Percentiles rank a stretch among this genome's conserved stretches.
These are phyloP conservation scores for Letharia columbiana DNA, from an alignment of 495 filamentous ascomycete species.

Conservation along the genomic window DNA sequence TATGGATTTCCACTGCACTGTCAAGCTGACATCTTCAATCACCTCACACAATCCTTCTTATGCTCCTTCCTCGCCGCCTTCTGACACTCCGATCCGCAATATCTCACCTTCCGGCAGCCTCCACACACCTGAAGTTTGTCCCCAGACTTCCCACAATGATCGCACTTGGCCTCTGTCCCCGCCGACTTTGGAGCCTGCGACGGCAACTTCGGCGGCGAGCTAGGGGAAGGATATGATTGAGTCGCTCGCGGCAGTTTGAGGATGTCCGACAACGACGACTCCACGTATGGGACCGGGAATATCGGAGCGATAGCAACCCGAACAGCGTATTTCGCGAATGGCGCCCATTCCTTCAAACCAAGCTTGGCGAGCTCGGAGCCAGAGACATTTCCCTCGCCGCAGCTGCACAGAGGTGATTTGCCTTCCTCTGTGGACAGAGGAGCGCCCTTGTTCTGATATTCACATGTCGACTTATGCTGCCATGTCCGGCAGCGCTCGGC, in stretches of 20 bases:
- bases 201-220: not conserved
- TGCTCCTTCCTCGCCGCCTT: constrained; percentile 24
- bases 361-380: constrained; percentile 25
- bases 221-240: not conserved
- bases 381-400: constrained; percentile 29
- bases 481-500: constrained; percentile 49
- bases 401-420: constrained; percentile 29
- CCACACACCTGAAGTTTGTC: constrained; percentile 19
- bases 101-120: constrained; percentile 19
- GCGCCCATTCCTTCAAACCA: constrained; percentile 26
- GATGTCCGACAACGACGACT: constrained; percentile 17
- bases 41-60: constrained; percentile 18
- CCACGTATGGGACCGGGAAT: constrained; percentile 30
- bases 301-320: constrained; percentile 31
- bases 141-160: constrained; percentile 5
- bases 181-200: not conserved
- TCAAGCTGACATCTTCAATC: not conserved
- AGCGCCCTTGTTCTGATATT: constrained; percentile 35
- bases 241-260: not conserved
- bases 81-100: constrained; percentile 23
- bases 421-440: constrained; percentile 28
- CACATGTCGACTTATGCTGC: constrained; percentile 40
- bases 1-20: not conserved
- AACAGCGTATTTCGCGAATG: constrained; percentile 26
- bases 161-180: constrained; percentile 8